Conservation (phyloP, 2,329 filamentous ascomycete species). For the Aspergillus arachidicola region DNA sequence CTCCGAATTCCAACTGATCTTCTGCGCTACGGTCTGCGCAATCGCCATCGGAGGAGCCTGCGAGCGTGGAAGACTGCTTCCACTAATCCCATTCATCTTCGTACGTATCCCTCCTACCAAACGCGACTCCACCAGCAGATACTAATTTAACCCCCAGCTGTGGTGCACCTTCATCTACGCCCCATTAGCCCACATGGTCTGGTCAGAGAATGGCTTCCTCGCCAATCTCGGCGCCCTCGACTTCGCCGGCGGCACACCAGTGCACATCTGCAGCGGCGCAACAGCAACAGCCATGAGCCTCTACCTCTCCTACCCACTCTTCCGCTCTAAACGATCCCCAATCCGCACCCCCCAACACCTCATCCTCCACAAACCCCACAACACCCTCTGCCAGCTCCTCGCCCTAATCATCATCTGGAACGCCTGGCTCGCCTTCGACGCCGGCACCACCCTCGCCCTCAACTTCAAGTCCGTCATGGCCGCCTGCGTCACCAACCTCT, state of each 20-base stretch:
- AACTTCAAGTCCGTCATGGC: slow-evolving; percentile 56
- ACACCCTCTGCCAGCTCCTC: slow-evolving; percentile 52
- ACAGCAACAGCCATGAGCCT: slow-evolving; percentile 48
- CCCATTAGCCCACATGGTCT: slow-evolving; percentile 54
- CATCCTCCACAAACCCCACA: slow-evolving; percentile 51
- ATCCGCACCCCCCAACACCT: slow-evolving; percentile 51
- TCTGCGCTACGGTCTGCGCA: slow-evolving; percentile 54
- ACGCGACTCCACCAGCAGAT: background rate
- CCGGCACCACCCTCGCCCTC: slow-evolving; percentile 51
- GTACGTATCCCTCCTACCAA: slow-evolving; percentile 12
- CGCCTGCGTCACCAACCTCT: slow-evolving; percentile 54
- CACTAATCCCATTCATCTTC: slow-evolving; percentile 53
- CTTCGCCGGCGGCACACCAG: slow-evolving; percentile 50
- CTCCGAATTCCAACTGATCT: slow-evolving; percentile 56
- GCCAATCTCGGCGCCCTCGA: slow-evolving; percentile 50
- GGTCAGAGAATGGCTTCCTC: slow-evolving; percentile 49
- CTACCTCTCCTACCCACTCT: slow-evolving; percentile 55
- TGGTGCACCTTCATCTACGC: slow-evolving; percentile 55
- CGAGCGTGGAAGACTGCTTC: slow-evolving; percentile 51
- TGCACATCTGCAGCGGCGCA: slow-evolving; percentile 49
- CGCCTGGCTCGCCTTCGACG: slow-evolving; percentile 56
- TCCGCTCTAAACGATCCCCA: slow-evolving; percentile 49
- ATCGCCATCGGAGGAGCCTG: slow-evolving; percentile 54
- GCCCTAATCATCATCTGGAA: slow-evolving; percentile 56
- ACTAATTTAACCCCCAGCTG: slow-evolving; percentile 32